A percentile compares a stretch with the other conserved stretches of the same genome.
Evolutionary conservation across 2,329 filamentous ascomycete species (phyloP).

Genomic region (Beauveria australis): DNA sequence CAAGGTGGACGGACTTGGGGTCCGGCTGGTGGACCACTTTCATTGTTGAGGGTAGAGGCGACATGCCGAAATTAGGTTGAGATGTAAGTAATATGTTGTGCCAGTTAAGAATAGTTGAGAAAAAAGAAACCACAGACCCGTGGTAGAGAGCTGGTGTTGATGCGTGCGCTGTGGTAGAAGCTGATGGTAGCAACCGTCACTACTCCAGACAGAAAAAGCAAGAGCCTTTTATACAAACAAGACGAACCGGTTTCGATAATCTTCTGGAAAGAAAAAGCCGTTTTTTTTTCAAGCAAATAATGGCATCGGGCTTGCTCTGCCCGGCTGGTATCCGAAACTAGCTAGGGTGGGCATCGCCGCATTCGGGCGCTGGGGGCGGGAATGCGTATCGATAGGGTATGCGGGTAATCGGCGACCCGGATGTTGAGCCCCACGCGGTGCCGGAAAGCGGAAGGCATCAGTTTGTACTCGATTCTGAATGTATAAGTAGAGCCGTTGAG

Average conservation of each 20-base stretch:
- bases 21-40: constrained; percentile 19
- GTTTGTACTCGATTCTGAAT: not conserved
- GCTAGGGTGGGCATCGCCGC: no score
- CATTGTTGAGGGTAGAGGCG: constrained; percentile 16
- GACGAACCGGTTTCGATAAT: no score
- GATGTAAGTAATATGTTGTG: no score
- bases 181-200: not conserved
- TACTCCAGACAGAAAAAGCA: not conserved
- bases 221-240: not conserved
- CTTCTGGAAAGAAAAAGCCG: no score
- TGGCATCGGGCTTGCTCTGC: no score
- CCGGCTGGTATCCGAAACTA: no score
- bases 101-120: no score
- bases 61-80: not conserved
- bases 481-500: not conserved
- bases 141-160: not conserved
- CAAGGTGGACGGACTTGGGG: constrained; percentile 14
- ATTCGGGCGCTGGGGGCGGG: not conserved
- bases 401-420: constrained; percentile 2
- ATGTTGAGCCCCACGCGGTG: not conserved
- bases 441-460: not conserved
- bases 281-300: no score
- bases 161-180: not conserved
- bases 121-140: no score
- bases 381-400: not conserved